A percentile compares a stretch with the other conserved stretches of the same genome.
Conservation (phyloP, 805 yeast genomes). For the Nakazawaea peltata region DNA sequence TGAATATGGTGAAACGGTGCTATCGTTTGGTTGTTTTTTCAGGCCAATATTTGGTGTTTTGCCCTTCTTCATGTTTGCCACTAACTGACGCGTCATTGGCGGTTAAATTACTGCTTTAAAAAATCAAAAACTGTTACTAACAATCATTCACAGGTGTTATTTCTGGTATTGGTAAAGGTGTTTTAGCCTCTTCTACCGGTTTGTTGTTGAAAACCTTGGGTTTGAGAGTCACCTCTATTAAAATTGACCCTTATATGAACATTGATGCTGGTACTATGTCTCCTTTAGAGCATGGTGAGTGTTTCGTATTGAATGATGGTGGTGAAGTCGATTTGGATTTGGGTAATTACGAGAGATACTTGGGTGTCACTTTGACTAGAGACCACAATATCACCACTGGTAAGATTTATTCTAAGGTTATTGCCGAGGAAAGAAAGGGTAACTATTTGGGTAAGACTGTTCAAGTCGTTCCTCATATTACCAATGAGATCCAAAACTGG, state of each 20-base stretch:
- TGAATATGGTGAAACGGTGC: no score
- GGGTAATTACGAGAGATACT: constrained; percentile 96
- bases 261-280: constrained; percentile 99
- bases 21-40: no score
- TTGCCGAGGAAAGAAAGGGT: constrained; percentile 91
- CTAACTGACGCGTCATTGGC: neutral
- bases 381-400: constrained; percentile 99
- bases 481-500: constrained; percentile 98
- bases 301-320: constrained; percentile 96
- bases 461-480: constrained; percentile 97
- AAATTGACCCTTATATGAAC: constrained; percentile 98
- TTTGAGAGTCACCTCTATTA: constrained; percentile 90
- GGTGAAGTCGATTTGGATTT: constrained; percentile 98
- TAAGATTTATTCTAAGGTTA: constrained; percentile 89
- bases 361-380: constrained; percentile 84
- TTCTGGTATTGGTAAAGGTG: constrained; percentile 99
- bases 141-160: constrained; percentile 89
- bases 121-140: neutral
- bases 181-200: constrained; percentile 95
- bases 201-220: constrained; percentile 90
- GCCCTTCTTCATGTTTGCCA: no score
- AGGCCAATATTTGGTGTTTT: no score
- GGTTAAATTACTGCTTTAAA: neutral
- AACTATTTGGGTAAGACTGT: constrained; percentile 99
- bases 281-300: constrained; percentile 98